phyloP scores from a whole-genome alignment of 768 basidiomycete species.

The Tricholomella constricta region DNA sequence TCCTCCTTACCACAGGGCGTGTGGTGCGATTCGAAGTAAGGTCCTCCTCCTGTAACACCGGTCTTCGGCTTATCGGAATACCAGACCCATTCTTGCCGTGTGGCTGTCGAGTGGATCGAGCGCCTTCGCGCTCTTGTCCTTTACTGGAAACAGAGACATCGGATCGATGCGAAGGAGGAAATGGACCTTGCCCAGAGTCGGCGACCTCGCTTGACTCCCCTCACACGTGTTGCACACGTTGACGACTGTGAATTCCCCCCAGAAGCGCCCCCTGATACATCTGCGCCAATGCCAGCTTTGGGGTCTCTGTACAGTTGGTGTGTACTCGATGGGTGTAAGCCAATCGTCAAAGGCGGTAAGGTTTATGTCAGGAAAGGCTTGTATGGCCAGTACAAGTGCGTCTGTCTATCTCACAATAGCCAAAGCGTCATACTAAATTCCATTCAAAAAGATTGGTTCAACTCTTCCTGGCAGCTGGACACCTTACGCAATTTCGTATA shows the following conservation, averaged over 20 bases:
- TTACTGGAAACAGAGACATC: conserved; percentile 83
- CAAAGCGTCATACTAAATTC: conserved; percentile 3
- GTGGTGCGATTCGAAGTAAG: conserved; percentile 80
- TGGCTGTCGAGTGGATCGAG: conserved; percentile 86
- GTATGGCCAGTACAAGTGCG: conserved; percentile 79
- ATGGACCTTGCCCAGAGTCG: conserved; percentile 74
- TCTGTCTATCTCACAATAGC: conserved; percentile 9
- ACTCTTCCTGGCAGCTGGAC: conserved; percentile 73
- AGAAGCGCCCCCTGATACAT: conserved; percentile 55
- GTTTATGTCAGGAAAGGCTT: conserved; percentile 72
- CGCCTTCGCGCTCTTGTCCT: conserved; percentile 65
- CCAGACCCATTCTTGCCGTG: conserved; percentile 63
- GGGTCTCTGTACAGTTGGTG: conserved; percentile 86
- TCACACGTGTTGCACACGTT: conserved; percentile 41
- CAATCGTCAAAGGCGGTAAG: conserved; percentile 73
- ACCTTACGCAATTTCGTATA: conserved; percentile 72
- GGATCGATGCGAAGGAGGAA: conserved; percentile 73
- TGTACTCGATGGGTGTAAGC: conserved; percentile 73
- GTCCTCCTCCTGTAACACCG: background rate
- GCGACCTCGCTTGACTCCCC: conserved; percentile 63
- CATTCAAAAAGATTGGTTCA: conserved; percentile 56
- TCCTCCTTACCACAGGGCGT: conserved; percentile 67
- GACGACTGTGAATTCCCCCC: conserved; percentile 44
- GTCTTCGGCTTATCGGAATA: background rate
- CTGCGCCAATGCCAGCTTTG: conserved; percentile 57